These are phyloP conservation scores for Tylopilus plumbeoviolaceoides DNA, from an alignment of 768 basidiomycete species.

Conservation along the genomic window DNA sequence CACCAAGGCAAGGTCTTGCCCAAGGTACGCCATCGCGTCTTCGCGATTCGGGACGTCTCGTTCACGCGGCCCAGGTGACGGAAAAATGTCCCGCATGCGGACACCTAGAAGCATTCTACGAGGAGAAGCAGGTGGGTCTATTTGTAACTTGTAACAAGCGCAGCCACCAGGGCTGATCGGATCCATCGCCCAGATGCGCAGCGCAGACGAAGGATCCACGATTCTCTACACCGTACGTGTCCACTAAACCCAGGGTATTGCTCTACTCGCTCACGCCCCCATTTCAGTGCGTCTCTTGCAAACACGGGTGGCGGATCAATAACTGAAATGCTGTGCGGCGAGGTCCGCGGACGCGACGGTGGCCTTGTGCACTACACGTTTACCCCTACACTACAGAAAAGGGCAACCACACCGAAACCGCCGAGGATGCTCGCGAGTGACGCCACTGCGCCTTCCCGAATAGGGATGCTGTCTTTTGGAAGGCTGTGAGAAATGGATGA, in stretches of 20 bases:
- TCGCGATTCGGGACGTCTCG: neutral
- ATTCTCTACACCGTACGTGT: constrained; percentile 85
- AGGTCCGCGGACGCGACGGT: neutral
- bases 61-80: constrained; percentile 52
- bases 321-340: constrained; percentile 40
- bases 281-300: constrained; percentile 66
- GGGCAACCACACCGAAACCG: constrained; percentile 84
- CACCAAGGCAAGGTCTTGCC: constrained; percentile 68
- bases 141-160: neutral
- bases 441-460: constrained; percentile 69
- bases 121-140: constrained; percentile 73
- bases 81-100: constrained; percentile 90
- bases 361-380: constrained; percentile 26
- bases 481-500: constrained; percentile 46
- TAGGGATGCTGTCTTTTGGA: constrained; percentile 63
- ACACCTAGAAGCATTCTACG: constrained; percentile 80
- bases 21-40: constrained; percentile 50
- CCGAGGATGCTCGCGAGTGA: constrained; percentile 71
- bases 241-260: neutral
- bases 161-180: neutral
- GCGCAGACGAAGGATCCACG: constrained; percentile 93
- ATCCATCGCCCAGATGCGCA: constrained; percentile 54
- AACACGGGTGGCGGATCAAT: constrained; percentile 79
- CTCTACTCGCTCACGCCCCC: neutral
- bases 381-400: constrained; percentile 49